Base-by-base conservation (phyloP, 2,329 filamentous ascomycete species). In the Cladosporium austrohemisphaericum region DNA sequence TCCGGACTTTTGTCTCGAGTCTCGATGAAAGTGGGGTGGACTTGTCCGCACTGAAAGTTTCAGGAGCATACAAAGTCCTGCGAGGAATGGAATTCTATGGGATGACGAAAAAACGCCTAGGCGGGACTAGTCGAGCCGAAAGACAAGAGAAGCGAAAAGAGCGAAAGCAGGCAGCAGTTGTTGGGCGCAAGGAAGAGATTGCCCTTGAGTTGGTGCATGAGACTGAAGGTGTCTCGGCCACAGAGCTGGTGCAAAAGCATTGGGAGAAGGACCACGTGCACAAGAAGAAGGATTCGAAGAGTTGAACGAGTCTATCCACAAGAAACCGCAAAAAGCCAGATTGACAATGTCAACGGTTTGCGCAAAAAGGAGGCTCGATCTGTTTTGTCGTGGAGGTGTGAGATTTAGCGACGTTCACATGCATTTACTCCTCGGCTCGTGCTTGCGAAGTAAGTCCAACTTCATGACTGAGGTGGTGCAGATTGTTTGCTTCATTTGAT, bases 41-140 rank as follows among this genome's bases (percentile, higher is more conserved):
- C 65, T 86, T 89, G 80, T 80, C 77, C 11, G 81, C 79, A 25
- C 81, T 94, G 5, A 85, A 82, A 16, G 86, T 95, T 32, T 88
- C 83, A 33, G 84, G 88, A 59, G 85, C 85, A 1, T 95, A 93
- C 60, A 82, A 85, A 0, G 80, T 93, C 0, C 74, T 95, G 0
- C 79, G 89, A 1, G 89, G 89, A 0, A 75, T 95, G 5, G 88
- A 95, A 72, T 78, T 81, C 9, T 95, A 94, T 61, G 72, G 84
- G 40, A 82, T 81, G 60, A 83, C 83, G n/a, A 80, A 82, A 36
- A 74, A 74, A 49, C 83, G 83, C 61, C 74, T 85, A 32, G 43
- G 32, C 29, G 36, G 31, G 29, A 70, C 73, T 38, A 71, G 69
- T 36, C 68, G 69, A 51, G 69, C 68, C 31, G 77, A 83, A 54